Conservation (phyloP, 495 filamentous ascomycete genomes). For the Podospora anserina region DNA sequence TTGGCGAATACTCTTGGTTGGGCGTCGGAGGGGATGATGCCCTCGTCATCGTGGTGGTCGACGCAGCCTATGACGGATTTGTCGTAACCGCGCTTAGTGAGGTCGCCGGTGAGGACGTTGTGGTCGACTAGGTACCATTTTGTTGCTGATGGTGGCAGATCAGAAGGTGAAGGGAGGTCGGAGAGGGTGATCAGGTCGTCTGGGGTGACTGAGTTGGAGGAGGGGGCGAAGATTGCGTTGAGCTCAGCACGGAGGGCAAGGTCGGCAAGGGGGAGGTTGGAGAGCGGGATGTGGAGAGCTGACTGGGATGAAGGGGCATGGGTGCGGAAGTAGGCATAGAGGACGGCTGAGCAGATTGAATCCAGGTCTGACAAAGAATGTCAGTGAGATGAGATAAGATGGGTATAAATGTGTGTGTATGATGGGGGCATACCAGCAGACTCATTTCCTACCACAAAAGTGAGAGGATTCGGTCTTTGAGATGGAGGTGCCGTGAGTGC, state of each 20-base stretch:
- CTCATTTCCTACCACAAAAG: constrained; percentile 71
- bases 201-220: constrained; percentile 32
- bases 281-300: constrained; percentile 72
- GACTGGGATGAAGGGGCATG: constrained; percentile 33
- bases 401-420: background rate
- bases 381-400: constrained; percentile 17
- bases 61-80: constrained; percentile 66
- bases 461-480: constrained; percentile 43
- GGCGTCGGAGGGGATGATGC: constrained; percentile 49
- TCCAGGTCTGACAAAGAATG: constrained; percentile 65
- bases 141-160: constrained; percentile 37
- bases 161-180: constrained; percentile 39
- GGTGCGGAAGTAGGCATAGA: constrained; percentile 78
- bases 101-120: constrained; percentile 65
- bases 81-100: constrained; percentile 35
- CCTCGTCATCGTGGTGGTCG: constrained; percentile 89
- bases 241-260: constrained; percentile 80
- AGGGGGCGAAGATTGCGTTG: constrained; percentile 47
- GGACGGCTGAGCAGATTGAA: constrained; percentile 79
- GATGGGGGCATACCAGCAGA: constrained; percentile 55
- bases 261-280: constrained; percentile 68
- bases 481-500: constrained; percentile 38
- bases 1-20: constrained; percentile 64
- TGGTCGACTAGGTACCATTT: constrained; percentile 82
- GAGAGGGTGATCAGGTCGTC: constrained; percentile 52